A percentile compares a stretch with the other conserved stretches of the same genome.
Conservation (phyloP, 2,329 filamentous ascomycete genomes). For the Pseudodiploospora longispora region DNA sequence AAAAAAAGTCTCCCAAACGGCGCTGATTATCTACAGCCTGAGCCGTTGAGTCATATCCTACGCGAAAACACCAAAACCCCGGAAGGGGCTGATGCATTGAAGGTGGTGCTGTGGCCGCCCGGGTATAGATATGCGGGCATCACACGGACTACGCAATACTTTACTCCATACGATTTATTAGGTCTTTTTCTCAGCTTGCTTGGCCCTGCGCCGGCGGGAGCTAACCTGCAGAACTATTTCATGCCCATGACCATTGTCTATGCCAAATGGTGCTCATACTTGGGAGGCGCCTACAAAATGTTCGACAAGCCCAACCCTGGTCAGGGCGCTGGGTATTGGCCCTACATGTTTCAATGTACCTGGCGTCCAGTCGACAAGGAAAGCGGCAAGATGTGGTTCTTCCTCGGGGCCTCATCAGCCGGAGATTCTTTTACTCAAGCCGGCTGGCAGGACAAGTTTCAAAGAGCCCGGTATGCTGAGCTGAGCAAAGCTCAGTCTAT, state of each 20-base stretch:
- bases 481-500: not conserved
- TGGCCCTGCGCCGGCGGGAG: conserved; percentile 3
- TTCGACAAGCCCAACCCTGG: not conserved
- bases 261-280: conserved; percentile 1
- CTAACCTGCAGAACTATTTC: conserved; percentile 4
- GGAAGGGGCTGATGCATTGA: too few species aligned
- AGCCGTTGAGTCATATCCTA: conserved; percentile 1
- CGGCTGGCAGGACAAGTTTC: not conserved
- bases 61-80: not conserved
- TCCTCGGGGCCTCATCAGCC: conserved; percentile 2
- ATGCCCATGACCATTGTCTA: conserved; percentile 6
- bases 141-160: not conserved
- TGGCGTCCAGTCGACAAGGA: not conserved
- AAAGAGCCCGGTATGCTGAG: not conserved
- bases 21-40: not conserved
- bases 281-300: not conserved
- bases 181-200: conserved; percentile 6
- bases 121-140: not conserved
- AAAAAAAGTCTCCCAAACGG: conserved; percentile 1
- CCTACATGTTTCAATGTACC: conserved; percentile 7
- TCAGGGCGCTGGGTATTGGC: conserved; percentile 2
- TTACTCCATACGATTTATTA: conserved; percentile 6
- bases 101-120: not conserved
- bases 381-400: not conserved
- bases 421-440: conserved; percentile 1